Evolutionary conservation across 1,284 basidiomycete genomes (phyloP), one percentile per base, ranked within the genome.

Genomic region (Ganoderma lingzhi): DNA sequence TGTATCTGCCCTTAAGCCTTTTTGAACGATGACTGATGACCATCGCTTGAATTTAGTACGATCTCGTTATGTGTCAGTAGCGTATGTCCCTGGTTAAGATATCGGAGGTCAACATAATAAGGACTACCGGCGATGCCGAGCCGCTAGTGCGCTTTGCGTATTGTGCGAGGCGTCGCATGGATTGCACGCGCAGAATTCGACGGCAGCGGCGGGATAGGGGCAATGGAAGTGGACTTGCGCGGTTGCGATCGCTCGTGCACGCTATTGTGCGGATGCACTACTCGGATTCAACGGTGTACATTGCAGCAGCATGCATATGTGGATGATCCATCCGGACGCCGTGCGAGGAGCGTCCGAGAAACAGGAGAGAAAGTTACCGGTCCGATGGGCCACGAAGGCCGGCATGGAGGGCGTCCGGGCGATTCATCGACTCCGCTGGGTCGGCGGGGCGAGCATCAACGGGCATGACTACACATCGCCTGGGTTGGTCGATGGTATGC

Each of bases 391-490:
- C 6, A 23, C 19, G 15, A 61, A 62, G 53, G 4, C 48, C 39
- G 51, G 53, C 39, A 12, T n/a, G 32, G 35, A 12, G 48, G 17
- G 37, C 60, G 59, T 56, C 59, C 48, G 56, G 39, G 65, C 65
- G 65, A 66, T 66, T 60, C 15, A 30, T 19, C 30, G 59, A 62
- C 60, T 14, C 60, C 48, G 17, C 17, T 35, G 48, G 4, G 19
- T 51, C 59, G 45, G 45, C 23, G 45, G 6, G 59, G 65, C 48
- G 35, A 41, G 37, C 39, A 66, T 66, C 65, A 60, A 59, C 32
- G 56, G 8, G 32, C 35, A 3, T 9, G 19, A n/a, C 19, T 39
- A 14, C n/a, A 19, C 30, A 19, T 35, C 32, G 55, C 55, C 30
- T 19, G 23, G 23, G 23, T 56, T 56, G 55, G 32, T 19, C 30